Evolutionary conservation across 257 asterid species (phyloP), one percentile per base, ranked within the genome.

Genomic region (Verbascum thapsus): DNA sequence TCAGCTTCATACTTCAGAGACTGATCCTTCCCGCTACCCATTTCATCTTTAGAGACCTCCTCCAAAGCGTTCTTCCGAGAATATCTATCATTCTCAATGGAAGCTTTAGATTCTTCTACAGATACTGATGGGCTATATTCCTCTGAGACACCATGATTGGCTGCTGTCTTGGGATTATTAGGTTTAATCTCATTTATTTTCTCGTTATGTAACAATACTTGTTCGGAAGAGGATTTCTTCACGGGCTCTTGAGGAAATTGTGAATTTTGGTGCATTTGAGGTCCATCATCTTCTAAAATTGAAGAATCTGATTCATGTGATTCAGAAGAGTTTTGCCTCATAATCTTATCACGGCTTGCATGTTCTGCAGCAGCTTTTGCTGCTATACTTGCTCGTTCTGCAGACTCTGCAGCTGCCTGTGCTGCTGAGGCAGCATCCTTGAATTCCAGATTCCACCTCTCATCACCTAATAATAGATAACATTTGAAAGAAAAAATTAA

Each of bases 341-440:
- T 30, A 58, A 59, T 53, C 77, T 74, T 76, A 53, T 70, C 85
- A 49, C 65, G 76, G 66, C 53, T 79, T 41, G 97, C 72, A 67
- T 87, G 75, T 78, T 90, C 91, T 13, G 95, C 97, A 59, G 96
- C 97, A 66, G 95, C 97, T 77, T 84, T 83, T 56, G 95, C 97
- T 52, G 95, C 96, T 77, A 83, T 61, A 72, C 94, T 90, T 59
- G 97, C 97, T 15, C 39, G 87, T 71, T 84, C 96, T 54, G 99
- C 96, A 79, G 95, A 81, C 75, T 84, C 97, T 15, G 95, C 96
- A 37, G 99, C 99, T 10, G 87, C 94, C 74, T 74, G 90, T 76
- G 97, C 96, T 3, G 99, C 96, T 68, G 95, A 72, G 35, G 86
- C 63, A 52, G 97, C 97, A 76, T 94, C 97, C 83, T 87, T 94